Evolutionary conservation across 495 filamentous ascomycete genomes (phyloP).

Genomic region (Annulohypoxylon moriforme): DNA sequence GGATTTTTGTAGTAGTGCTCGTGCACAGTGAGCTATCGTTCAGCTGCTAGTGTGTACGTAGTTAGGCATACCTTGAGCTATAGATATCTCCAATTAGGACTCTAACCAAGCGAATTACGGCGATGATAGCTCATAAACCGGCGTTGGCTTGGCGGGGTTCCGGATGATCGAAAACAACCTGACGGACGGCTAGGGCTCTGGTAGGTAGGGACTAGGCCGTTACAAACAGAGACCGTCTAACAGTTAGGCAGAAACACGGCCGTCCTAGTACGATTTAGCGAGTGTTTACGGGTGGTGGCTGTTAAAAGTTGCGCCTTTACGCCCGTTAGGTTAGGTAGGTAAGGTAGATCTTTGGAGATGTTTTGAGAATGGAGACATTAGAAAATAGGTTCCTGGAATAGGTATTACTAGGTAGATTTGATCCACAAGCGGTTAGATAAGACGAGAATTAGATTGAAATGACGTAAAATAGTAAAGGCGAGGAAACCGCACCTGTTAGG

Average conservation of each 20-base stretch:
- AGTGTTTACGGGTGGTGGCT: neutral
- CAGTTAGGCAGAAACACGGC: neutral
- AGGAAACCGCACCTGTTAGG: neutral
- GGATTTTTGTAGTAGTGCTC: constrained; percentile 28
- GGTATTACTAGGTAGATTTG: neutral
- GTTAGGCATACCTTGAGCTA: constrained; percentile 23
- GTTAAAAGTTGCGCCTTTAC: neutral
- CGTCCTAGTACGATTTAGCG: constrained; percentile 4
- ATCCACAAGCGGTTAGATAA: neutral
- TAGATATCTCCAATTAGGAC: constrained; percentile 25
- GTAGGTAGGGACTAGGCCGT: constrained; percentile 18
- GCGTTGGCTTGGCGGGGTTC: constrained; percentile 37
- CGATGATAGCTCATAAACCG: constrained; percentile 29
- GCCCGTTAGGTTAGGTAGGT: neutral
- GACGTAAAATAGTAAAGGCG: neutral
- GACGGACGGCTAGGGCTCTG: neutral
- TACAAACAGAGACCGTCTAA: constrained; percentile 1
- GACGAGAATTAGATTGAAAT: neutral
- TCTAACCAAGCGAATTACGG: constrained; percentile 9
- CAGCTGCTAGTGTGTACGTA: constrained; percentile 26
- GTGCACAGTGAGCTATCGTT: constrained; percentile 28
- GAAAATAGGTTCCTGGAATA: neutral
- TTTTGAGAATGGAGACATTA: neutral
- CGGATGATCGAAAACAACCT: constrained; percentile 9
- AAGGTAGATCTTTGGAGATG: constrained; percentile 4